Percentiles rank a stretch among this genome's conserved stretches.
phyloP scores from a whole-genome alignment of 495 filamentous ascomycete species.

The Penicillium paradoxum region DNA sequence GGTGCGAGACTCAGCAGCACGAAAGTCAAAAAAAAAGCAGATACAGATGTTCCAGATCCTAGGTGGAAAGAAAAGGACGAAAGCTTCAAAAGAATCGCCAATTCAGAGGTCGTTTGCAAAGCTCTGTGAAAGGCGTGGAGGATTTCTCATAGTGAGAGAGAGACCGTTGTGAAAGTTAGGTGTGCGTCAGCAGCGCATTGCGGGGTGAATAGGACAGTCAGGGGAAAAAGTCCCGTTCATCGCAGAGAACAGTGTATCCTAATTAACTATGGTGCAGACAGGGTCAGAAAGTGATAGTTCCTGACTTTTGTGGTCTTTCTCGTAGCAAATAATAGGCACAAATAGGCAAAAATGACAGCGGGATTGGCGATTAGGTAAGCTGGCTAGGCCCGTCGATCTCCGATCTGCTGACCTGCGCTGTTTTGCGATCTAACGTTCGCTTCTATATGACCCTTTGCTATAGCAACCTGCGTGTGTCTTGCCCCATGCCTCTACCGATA shows the following conservation, averaged over 20 bases:
- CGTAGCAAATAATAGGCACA: slow-evolving; percentile 1
- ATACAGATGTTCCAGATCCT: neutral
- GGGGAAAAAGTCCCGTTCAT: slow-evolving; percentile 4
- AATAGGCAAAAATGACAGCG: slow-evolving; percentile 1
- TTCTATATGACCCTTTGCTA: neutral
- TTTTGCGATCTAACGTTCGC: neutral
- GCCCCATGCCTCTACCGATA: too few species aligned
- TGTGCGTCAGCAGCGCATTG: slow-evolving; percentile 5
- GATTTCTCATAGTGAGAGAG: slow-evolving; percentile 9
- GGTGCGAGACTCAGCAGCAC: neutral
- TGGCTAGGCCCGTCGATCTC: neutral
- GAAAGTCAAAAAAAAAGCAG: neutral
- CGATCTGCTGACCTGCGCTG: neutral
- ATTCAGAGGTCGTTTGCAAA: neutral
- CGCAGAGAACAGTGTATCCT: neutral
- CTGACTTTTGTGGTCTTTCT: neutral
- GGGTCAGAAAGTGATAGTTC: neutral
- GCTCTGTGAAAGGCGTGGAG: neutral
- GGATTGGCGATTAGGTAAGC: neutral
- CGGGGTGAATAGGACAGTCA: neutral
- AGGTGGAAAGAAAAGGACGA: neutral
- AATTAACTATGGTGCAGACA: neutral
- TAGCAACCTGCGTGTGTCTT: neutral
- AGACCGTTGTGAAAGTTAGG: neutral
- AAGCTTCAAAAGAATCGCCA: neutral